Base-by-base conservation (phyloP, 441 rosid species). In the Arabidopsis lyrata region DNA sequence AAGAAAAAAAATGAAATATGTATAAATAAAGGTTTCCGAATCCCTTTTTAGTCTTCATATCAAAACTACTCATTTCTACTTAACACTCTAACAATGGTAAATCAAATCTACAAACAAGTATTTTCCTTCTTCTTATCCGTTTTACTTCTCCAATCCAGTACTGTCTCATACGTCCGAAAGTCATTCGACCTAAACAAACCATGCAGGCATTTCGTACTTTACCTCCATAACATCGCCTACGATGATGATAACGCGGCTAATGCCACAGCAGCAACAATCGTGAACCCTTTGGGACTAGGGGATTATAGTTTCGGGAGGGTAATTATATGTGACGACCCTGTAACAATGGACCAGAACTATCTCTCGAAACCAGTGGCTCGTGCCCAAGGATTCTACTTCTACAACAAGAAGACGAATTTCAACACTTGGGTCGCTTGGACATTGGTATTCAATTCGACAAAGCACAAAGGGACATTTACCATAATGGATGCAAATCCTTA, bases 331-430 rank as follows among this genome's bases (percentile, higher is more conserved):
- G 88, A 88, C 22, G 88, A 87, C 24, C 24, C 24, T 22, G 80
- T 90, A 2, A 90, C 94, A 1, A 3, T 84, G 16, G 94, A 92
- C 77, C 82, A 87, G 72, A 80, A 84, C 72, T 65, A 82, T 0
- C 24, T 22, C 24, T 22, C 24, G 24, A 22, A 22, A 22, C 24
- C 24, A 22, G 24, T 22, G 24, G 24, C 92, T 10, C 82, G 85
- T 0, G 97, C 91, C 0, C 96, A 88, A 45, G 96, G 96, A 38
- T 79, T 86, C 39, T 92, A 83, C 5, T 0, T 90, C 3, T 92
- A 87, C 11, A 90, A 88, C 72, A 81, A 55, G 78, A 88, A 85
- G 66, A 83, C 83, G 1, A 74, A 73, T 15, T 90, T 71, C 76
- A 84, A 88, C 0, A 79, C 90, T 8, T 90, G 95, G 95, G 48